phyloP scores from a whole-genome alignment of 2,329 filamentous ascomycete species.

The Balansia obtecta region DNA sequence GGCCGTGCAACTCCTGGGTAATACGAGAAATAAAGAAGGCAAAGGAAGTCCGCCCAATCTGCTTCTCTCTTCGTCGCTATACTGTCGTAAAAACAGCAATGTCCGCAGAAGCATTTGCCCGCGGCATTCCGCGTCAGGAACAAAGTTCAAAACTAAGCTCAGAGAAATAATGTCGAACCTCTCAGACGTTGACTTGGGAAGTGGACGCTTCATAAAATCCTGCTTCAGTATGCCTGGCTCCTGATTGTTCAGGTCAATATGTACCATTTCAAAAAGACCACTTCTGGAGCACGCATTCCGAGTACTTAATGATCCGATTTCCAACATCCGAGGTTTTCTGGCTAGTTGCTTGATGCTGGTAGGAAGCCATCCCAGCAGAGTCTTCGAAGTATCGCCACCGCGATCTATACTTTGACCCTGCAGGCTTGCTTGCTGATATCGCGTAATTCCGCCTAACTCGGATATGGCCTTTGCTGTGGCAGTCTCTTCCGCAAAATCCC shows the following conservation, averaged over 20 bases:
- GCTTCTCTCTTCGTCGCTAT: background rate
- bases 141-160: conserved; percentile 88
- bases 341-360: conserved; percentile 15
- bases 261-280: conserved; percentile 56
- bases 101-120: conserved; percentile 80
- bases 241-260: conserved; percentile 87
- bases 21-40: conserved; percentile 73
- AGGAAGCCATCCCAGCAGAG: conserved; percentile 51
- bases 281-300: conserved; percentile 73
- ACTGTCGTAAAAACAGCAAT: conserved; percentile 49
- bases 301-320: conserved; percentile 78
- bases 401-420: conserved; percentile 53
- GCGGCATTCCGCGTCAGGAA: conserved; percentile 60
- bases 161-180: conserved; percentile 84
- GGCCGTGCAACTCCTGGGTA: conserved; percentile 74
- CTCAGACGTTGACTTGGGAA: conserved; percentile 49
- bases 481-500: conserved; percentile 34
- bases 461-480: conserved; percentile 40
- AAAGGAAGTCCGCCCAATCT: conserved; percentile 26
- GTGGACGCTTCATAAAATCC: conserved; percentile 83
- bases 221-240: conserved; percentile 70
- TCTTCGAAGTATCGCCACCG: conserved; percentile 53
- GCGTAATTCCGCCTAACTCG: conserved; percentile 46
- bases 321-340: conserved; percentile 53
- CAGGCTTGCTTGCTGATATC: conserved; percentile 56